Percentiles rank a stretch among this genome's conserved stretches.
phyloP scores from a whole-genome alignment of 805 yeast species.

The Cyberlindnera mississippiensis region DNA sequence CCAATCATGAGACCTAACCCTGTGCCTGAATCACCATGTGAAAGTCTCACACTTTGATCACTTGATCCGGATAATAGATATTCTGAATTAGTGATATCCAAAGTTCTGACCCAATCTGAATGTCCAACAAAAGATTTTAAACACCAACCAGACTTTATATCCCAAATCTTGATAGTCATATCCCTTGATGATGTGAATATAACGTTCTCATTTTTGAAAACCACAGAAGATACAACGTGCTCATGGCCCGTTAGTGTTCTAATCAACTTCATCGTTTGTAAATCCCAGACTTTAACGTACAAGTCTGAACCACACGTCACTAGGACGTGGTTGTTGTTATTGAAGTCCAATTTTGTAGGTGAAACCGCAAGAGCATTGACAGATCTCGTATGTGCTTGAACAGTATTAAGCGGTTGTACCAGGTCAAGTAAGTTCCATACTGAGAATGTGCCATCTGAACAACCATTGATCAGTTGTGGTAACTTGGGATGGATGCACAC shows the following conservation, averaged over 20 bases:
- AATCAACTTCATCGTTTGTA: constrained; percentile 45
- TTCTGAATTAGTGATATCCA: constrained; percentile 48
- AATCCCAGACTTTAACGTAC: constrained; percentile 69
- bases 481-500: constrained; percentile 72
- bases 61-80: constrained; percentile 70
- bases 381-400: constrained; percentile 73
- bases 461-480: constrained; percentile 60
- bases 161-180: constrained; percentile 59
- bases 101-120: constrained; percentile 80
- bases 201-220: constrained; percentile 44
- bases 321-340: constrained; percentile 27
- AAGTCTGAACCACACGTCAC: constrained; percentile 50
- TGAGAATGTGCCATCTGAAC: constrained; percentile 62
- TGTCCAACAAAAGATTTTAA: constrained; percentile 68
- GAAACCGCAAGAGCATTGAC: constrained; percentile 60
- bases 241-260: constrained; percentile 81
- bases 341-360: constrained; percentile 31
- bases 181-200: constrained; percentile 66
- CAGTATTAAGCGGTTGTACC: constrained; percentile 55
- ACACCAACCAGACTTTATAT: constrained; percentile 63
- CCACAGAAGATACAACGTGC: constrained; percentile 69
- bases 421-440: constrained; percentile 67
- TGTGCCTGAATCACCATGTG: constrained; percentile 62
- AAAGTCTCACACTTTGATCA: constrained; percentile 68
- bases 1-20: constrained; percentile 67